Conservation (phyloP, 2,329 filamentous ascomycete genomes). For the Penicillium corylophilum region DNA sequence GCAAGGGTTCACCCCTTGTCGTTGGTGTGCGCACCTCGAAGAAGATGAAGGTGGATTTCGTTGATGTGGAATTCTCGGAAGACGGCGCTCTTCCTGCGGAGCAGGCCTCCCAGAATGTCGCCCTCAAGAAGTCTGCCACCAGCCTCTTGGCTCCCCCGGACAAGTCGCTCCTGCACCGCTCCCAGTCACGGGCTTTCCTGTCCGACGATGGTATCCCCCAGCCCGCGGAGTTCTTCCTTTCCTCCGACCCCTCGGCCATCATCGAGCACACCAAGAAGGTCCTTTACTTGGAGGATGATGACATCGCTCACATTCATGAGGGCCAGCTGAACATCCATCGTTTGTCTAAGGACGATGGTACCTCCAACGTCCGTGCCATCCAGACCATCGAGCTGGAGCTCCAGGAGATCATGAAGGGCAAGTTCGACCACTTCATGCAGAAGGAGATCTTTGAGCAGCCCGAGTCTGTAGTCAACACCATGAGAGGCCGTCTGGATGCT, state of each 20-base stretch:
- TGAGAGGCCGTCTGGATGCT: conserved; percentile 95
- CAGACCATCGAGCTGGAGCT: conserved; percentile 98
- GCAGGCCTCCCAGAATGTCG: conserved; percentile 92
- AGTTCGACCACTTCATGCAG: conserved; percentile 99
- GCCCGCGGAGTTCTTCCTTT: conserved; percentile 98
- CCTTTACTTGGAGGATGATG: conserved; percentile 98
- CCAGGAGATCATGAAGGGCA: conserved; percentile 99
- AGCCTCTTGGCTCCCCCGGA: conserved; percentile 82
- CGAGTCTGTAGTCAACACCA: conserved; percentile 98
- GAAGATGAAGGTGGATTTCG: conserved; percentile 99
- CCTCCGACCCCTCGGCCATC: conserved; percentile 95
- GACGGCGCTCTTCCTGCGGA: conserved; percentile 87
- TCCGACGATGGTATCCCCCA: conserved; percentile 97
- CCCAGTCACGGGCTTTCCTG: conserved; percentile 97
- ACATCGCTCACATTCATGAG: conserved; percentile 99
- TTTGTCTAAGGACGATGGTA: conserved; percentile 92
- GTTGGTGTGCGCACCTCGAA: conserved; percentile 95
- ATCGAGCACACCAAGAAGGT: conserved; percentile 99
- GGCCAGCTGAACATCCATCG: conserved; percentile 98
- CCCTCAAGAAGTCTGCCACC: conserved; percentile 82
- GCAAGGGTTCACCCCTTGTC: conserved; percentile 96
- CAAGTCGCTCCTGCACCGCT: conserved; percentile 97
- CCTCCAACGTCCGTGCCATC: conserved; percentile 94
- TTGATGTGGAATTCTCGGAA: conserved; percentile 95
- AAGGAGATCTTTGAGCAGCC: conserved; percentile 99